These are phyloP conservation scores for Xylariaceae sp. DNA, from an alignment of 2,329 filamentous ascomycete species.

Conservation along the genomic window DNA sequence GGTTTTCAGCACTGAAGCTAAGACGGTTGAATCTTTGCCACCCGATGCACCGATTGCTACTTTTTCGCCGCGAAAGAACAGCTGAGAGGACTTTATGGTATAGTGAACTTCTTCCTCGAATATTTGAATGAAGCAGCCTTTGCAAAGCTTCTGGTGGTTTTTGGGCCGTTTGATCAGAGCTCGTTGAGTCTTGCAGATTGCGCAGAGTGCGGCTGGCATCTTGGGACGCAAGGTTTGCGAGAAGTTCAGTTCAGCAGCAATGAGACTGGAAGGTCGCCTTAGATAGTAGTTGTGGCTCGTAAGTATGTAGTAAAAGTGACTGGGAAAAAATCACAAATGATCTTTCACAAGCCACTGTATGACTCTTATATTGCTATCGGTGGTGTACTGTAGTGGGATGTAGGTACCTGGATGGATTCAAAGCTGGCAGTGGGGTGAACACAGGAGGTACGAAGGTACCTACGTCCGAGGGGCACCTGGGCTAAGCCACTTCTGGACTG, in stretches of 20 bases:
- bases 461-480: slow-evolving; percentile 26
- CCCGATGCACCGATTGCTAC: slow-evolving; percentile 96
- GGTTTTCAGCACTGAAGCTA: slow-evolving; percentile 93
- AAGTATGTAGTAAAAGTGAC: no score
- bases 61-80: slow-evolving; percentile 84
- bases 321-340: no score
- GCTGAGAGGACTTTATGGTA: slow-evolving; percentile 80
- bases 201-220: slow-evolving; percentile 82
- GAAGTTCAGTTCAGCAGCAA: neutral
- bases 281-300: no score
- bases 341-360: no score
- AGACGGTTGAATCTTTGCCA: slow-evolving; percentile 95
- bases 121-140: slow-evolving; percentile 80
- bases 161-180: slow-evolving; percentile 94
- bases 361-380: no score
- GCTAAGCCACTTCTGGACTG: slow-evolving; percentile 23
- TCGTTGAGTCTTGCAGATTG: slow-evolving; percentile 75
- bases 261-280: neutral
- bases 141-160: slow-evolving; percentile 93
- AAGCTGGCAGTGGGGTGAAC: slow-evolving; percentile 14
- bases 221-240: neutral
- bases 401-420: no score
- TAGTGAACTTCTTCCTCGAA: slow-evolving; percentile 96
- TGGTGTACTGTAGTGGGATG: no score
- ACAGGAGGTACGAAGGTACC: slow-evolving; percentile 14